Evolutionary conservation across 2,329 filamentous ascomycete species (phyloP).

Genomic region (Verticillium dahliae): DNA sequence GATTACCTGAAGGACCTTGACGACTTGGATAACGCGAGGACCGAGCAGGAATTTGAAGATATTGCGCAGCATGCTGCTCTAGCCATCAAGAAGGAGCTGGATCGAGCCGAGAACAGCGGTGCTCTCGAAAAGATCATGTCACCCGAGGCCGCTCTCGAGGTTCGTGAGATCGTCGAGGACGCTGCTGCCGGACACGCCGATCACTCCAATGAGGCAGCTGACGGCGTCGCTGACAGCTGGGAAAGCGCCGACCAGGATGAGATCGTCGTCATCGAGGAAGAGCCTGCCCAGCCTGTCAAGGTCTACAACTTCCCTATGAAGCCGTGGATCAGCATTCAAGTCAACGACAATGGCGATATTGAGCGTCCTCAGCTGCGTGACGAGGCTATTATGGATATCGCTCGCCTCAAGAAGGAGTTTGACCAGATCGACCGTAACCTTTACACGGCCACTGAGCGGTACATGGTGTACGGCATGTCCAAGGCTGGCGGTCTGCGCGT

Average conservation of each 20-base stretch:
- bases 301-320: conserved; percentile 97
- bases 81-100: conserved; percentile 46
- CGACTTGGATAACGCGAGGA: conserved; percentile 42
- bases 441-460: conserved; percentile 80
- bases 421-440: conserved; percentile 94
- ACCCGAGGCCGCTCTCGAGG: conserved; percentile 43
- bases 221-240: conserved; percentile 76
- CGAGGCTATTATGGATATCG: conserved; percentile 84
- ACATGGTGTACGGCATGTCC: conserved; percentile 90
- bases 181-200: conserved; percentile 32
- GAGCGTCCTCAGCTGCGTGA: conserved; percentile 62
- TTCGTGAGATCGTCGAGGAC: conserved; percentile 45
- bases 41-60: conserved; percentile 47
- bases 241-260: conserved; percentile 77
- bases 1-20: conserved; percentile 44
- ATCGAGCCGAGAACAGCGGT: conserved; percentile 45
- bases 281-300: conserved; percentile 58
- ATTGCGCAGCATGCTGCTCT: conserved; percentile 38
- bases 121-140: conserved; percentile 47
- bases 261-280: conserved; percentile 59
- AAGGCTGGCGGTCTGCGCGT: conserved; percentile 90
- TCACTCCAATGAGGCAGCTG: neutral
- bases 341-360: conserved; percentile 53
- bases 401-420: conserved; percentile 92
- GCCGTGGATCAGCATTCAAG: conserved; percentile 85